These are phyloP conservation scores for Rhynchospora tenuis DNA, from an alignment of 176 grass and related monocot genomes.

Conservation along the genomic window DNA sequence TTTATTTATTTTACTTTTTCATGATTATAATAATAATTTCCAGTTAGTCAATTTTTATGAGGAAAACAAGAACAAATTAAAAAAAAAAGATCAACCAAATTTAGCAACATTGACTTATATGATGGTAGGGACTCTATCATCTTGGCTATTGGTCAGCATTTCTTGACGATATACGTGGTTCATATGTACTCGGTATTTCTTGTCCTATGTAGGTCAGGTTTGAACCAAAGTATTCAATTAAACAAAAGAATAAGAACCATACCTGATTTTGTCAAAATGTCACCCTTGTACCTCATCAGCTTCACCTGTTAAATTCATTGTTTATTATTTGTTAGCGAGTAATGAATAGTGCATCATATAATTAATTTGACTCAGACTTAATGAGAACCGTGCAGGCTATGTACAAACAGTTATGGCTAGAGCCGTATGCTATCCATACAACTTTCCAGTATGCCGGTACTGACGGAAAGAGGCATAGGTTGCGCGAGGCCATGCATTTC, in stretches of 20 bases:
- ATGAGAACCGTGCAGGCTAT: conserved; percentile 51
- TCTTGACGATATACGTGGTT: not conserved
- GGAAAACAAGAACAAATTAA: not conserved
- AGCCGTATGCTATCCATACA: conserved; percentile 96
- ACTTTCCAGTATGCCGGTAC: conserved; percentile 97
- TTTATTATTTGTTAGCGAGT: not conserved
- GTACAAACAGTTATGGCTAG: conserved; percentile 71
- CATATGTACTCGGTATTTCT: not conserved
- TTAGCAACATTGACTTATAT: not conserved
- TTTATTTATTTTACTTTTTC: too few relatives aligned
- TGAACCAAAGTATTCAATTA: not conserved
- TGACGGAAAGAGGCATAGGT: conserved; percentile 92
- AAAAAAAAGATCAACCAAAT: not conserved
- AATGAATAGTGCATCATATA: not conserved
- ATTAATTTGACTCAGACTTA: not conserved
- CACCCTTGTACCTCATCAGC: not conserved
- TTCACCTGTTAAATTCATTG: not conserved
- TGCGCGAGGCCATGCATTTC: conserved; percentile 92
- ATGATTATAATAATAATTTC: not conserved
- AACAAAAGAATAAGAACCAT: not conserved
- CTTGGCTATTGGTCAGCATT: not conserved
- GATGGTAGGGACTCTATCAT: not conserved
- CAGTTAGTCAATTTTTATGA: not conserved
- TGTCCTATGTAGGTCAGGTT: not conserved
- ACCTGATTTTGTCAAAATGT: not conserved